phyloP scores from a whole-genome alignment of 2,329 filamentous ascomycete genomes.

The Calonectria pteridis region DNA sequence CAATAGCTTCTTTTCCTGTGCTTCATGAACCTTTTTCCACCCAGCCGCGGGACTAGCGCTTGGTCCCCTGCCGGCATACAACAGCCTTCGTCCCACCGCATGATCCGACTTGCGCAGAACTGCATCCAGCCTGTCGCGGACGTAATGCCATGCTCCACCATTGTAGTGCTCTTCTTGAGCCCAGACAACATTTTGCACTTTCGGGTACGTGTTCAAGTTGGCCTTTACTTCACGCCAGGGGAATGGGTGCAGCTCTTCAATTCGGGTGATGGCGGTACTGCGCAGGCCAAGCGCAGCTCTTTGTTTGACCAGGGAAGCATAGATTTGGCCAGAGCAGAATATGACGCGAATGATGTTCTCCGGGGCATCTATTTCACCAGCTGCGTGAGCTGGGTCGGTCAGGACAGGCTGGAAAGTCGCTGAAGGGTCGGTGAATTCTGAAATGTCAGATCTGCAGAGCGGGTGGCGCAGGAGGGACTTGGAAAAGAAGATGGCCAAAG shows the following conservation, averaged over 20 bases:
- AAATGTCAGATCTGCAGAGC: slow-evolving; percentile 85
- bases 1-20: slow-evolving; percentile 26
- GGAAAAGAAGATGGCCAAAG: slow-evolving; percentile 96
- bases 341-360: slow-evolving; percentile 93
- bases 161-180: slow-evolving; percentile 44
- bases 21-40: slow-evolving; percentile 29
- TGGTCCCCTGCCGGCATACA: slow-evolving; percentile 29
- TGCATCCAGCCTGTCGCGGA: slow-evolving; percentile 38
- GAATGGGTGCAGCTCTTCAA: slow-evolving; percentile 44
- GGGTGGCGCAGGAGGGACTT: slow-evolving; percentile 96
- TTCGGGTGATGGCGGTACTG: slow-evolving; percentile 35
- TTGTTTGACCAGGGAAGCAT: slow-evolving; percentile 51
- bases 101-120: slow-evolving; percentile 15
- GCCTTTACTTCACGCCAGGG: slow-evolving; percentile 39
- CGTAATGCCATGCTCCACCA: slow-evolving; percentile 42
- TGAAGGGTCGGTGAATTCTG: slow-evolving; percentile 84
- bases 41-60: slow-evolving; percentile 34
- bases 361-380: slow-evolving; percentile 77
- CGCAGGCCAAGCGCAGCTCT: slow-evolving; percentile 25
- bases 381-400: slow-evolving; percentile 84
- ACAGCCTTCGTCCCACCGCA: background rate
- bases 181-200: slow-evolving; percentile 39
- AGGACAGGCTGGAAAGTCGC: slow-evolving; percentile 97
- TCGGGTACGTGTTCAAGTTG: slow-evolving; percentile 38
- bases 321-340: slow-evolving; percentile 94